phyloP scores from a whole-genome alignment of 106 monocot genomes.

The Dioscorea zingiberensis region DNA sequence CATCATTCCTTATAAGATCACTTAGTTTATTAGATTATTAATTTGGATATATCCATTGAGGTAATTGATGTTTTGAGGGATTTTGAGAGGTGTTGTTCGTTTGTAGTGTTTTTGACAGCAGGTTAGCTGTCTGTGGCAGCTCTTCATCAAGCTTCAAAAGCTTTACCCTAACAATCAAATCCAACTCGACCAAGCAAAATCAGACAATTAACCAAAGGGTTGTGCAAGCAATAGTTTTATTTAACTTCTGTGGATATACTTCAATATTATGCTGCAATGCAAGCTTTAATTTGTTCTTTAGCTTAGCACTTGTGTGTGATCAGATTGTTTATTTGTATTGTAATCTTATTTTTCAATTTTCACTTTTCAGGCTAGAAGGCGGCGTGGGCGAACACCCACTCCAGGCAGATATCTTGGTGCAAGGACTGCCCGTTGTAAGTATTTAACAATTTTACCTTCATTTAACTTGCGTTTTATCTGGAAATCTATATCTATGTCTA shows the following conservation, averaged over 20 bases:
- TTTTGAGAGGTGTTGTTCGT: conserved; percentile 36
- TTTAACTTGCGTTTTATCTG: too few relatives aligned
- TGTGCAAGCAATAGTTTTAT: conserved; percentile 52
- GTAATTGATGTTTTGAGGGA: neutral
- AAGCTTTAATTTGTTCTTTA: neutral
- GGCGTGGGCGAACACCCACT: conserved; percentile 72
- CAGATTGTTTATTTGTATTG: neutral
- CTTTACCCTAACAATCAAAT: conserved; percentile 48
- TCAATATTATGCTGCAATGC: neutral
- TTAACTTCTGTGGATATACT: neutral
- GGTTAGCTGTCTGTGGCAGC: conserved; percentile 57
- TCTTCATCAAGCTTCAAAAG: conserved; percentile 69
- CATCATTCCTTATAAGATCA: neutral
- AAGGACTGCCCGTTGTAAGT: conserved; percentile 34
- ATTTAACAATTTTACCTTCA: neutral
- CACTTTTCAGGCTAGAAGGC: conserved; percentile 45
- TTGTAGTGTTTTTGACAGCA: conserved; percentile 55
- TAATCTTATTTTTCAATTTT: neutral
- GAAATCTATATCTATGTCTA: too few relatives aligned
- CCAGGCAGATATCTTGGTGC: conserved; percentile 70
- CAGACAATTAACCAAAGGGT: conserved; percentile 38
- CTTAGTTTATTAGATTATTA: too few relatives aligned
- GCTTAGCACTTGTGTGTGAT: neutral
- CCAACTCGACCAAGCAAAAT: conserved; percentile 46
- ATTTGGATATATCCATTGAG: too few relatives aligned